A percentile compares a stretch with the other conserved stretches of the same genome.
Evolutionary conservation across 108 stramenopile species (phyloP).

Genomic region (Mediolabrus comicus): DNA sequence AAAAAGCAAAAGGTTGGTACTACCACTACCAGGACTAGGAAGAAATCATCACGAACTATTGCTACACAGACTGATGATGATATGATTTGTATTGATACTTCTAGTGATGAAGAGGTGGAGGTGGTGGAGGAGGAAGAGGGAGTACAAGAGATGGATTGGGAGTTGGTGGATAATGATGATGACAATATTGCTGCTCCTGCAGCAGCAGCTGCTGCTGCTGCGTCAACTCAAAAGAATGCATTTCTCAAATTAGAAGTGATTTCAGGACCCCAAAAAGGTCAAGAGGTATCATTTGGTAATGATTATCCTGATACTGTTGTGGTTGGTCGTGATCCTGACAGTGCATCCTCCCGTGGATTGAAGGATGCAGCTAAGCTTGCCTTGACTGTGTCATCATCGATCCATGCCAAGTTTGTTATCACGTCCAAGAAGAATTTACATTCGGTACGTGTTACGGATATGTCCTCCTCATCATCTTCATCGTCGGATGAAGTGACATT

Average conservation of each 20-base stretch:
- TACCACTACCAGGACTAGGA: conserved; percentile 8
- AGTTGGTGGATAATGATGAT: conserved; percentile 3
- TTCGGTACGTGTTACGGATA: conserved; percentile 50
- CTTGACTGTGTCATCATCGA: conserved; percentile 15
- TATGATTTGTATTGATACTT: neutral
- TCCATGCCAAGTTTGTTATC: conserved; percentile 36
- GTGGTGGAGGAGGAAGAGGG: neutral
- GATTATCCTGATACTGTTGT: conserved; percentile 15
- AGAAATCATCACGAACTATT: conserved; percentile 3
- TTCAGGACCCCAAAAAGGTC: conserved; percentile 27
- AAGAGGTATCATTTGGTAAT: conserved; percentile 23
- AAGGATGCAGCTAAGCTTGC: conserved; percentile 17
- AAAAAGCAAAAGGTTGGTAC: conserved; percentile 1
- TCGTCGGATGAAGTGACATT: conserved; percentile 30
- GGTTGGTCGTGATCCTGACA: conserved; percentile 22
- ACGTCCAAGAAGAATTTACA: conserved; percentile 31
- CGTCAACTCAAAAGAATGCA: conserved; percentile 1
- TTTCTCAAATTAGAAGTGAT: conserved; percentile 24
- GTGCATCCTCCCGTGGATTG: neutral
- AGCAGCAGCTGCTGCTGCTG: neutral
- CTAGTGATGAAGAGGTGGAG: conserved; percentile 14
- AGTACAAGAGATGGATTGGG: conserved; percentile 40
- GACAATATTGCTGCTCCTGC: conserved; percentile 12
- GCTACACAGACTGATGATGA: conserved; percentile 19
- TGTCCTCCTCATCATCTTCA: conserved; percentile 14